Base-by-base conservation (phyloP, 345 rosid species). In the Camelina laxa region DNA sequence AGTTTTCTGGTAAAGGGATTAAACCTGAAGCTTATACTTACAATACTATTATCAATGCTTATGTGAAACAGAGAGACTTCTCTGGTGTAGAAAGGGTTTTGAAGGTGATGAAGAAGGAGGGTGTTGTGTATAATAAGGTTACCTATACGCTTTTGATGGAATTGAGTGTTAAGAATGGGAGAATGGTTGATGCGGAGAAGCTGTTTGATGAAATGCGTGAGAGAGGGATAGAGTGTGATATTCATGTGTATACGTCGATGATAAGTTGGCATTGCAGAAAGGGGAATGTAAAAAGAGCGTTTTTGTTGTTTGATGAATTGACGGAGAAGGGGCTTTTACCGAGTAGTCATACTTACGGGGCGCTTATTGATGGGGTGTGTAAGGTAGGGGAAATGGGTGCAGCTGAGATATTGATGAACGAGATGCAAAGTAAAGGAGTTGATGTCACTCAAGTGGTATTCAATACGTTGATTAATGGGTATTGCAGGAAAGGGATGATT, bases 201-300 rank as follows among this genome's bases (percentile, higher is more conserved):
- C 15, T 89, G 89, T 91, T 91, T 16, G 83, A 81, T 42, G 91
- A 91, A 85, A 91, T 93, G 93, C 78, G 80, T 71, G 86, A 84
- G 70, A 88, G 82, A 79, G 87, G 84, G 15, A 55, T 88, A 35
- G 83, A 82, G 62, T 67, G 71, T 0, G 97, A 89, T 73, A 16
- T 85, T 48, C 73, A 83, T 80, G 86, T 80, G 61, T 91, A 88
- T 69, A 88, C 91, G 56, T 84, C 85, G 15, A 38, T 91, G 33
- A 89, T 93, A 13, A 79, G 80, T 78, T 84, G 85, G 80, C 64
- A 81, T 36, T 87, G 90, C 49, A 86, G 82, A 79, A 75, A 76
- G 15, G 88, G 90, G 48, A 78, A 86, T 48, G 53, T 88, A 17
- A 93, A 83, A 63, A 85, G 81, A 45, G 96, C 94, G 3, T 78